phyloP scores from a whole-genome alignment of 306 rosid genomes.

The Comarum palustre region DNA sequence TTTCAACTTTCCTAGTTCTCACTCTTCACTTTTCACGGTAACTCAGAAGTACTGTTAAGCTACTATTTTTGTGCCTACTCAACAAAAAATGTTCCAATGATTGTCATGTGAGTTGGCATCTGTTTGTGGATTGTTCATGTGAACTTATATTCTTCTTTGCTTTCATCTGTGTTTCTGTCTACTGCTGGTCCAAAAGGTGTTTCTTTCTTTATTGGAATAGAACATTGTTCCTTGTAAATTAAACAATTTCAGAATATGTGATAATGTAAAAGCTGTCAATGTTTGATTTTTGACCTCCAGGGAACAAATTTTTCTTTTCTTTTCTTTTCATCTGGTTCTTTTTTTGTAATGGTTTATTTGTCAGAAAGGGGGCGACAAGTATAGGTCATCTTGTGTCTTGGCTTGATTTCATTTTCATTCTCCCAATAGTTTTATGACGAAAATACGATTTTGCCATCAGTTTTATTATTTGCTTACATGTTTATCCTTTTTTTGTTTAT shows the following conservation, averaged over 20 bases:
- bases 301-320: background rate
- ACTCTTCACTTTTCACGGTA: too few species aligned
- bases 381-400: background rate
- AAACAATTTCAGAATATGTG: background rate
- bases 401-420: background rate
- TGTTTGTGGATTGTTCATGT: too few species aligned
- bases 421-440: background rate
- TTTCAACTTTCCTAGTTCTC: background rate
- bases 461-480: background rate
- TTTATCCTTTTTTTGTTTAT: constrained; percentile 1
- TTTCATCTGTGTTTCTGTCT: background rate
- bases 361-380: background rate
- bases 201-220: background rate
- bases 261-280: background rate
- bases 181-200: background rate
- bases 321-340: background rate
- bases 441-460: background rate
- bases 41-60: too few species aligned
- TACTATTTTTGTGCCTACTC: background rate
- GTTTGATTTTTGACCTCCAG: background rate
- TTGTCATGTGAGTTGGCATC: too few species aligned
- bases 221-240: background rate
- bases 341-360: background rate
- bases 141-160: background rate
- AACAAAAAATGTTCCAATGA: background rate